Evolutionary conservation across 805 yeast species (phyloP).

Genomic region (Saturnispora hagleri): DNA sequence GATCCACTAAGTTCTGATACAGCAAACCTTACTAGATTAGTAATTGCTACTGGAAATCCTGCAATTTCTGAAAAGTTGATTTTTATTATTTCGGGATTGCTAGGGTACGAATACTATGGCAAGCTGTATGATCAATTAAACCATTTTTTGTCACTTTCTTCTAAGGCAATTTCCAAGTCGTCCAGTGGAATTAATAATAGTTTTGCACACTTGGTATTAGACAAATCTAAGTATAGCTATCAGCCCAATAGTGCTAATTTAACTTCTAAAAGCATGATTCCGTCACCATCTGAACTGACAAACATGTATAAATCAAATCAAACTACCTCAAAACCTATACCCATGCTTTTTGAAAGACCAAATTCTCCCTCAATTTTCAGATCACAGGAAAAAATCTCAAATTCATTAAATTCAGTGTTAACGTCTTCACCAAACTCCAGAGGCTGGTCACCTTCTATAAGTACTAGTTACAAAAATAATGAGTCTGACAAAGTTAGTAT

Average conservation of each 20-base stretch:
- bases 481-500: conserved; percentile 3
- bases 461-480: not conserved
- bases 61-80: conserved; percentile 46
- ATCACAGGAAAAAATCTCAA: not conserved
- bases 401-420: not conserved
- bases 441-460: conserved; percentile 7
- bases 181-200: not conserved
- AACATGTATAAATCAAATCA: not conserved
- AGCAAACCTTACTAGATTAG: conserved; percentile 30
- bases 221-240: not conserved
- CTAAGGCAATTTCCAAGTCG: not conserved
- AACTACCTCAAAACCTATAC: conserved; percentile 9
- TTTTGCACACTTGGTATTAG: not conserved
- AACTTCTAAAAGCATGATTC: not conserved
- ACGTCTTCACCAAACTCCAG: conserved; percentile 4
- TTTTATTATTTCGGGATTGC: conserved; percentile 41
- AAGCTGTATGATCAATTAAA: conserved; percentile 10
- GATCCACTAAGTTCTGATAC: conserved; percentile 25
- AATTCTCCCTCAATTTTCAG: conserved; percentile 14
- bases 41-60: conserved; percentile 48
- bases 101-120: conserved; percentile 29
- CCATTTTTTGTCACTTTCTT: conserved; percentile 3
- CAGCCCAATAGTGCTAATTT: not conserved
- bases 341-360: conserved; percentile 13
- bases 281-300: not conserved